Evolutionary conservation across 139 green algal genomes (phyloP), one percentile per base, ranked within the genome.

Genomic region (Diplosphaera chodatii): DNA sequence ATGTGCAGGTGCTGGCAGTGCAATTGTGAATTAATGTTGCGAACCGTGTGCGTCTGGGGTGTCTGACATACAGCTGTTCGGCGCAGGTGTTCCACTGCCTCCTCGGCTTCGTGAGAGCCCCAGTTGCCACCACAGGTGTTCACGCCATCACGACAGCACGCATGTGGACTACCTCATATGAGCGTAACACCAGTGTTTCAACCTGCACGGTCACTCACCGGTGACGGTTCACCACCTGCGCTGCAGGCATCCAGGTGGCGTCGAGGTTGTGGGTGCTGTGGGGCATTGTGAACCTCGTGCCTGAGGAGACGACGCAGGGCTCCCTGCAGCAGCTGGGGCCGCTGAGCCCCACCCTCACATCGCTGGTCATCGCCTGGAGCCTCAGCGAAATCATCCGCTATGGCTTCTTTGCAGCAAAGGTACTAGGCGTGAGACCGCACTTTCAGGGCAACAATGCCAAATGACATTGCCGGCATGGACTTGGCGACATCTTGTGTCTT

Each of bases 371-470:
- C 8, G 91, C 90, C 8, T 98, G 93, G 93, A 80, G 80, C 37
- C n/a, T 90, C 55, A 95, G 77, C 40, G 93, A 98, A 71, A 74
- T 98, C 37, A 89, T 97, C 66, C 84, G 93, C 31, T 98, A 98
- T 78, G 76, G 76, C 48, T 97, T 96, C 75, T 98, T 92, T 76
- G 91, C 89, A 0, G 69, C 90, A 67, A 97, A 97, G 85, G 84
- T 33, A 15, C 59, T 10, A n/a, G n/a, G n/a, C n/a, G n/a, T n/a
- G n/a, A n/a, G n/a, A n/a, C n/a, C n/a, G n/a, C n/a, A n/a, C n/a
- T n/a, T n/a, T n/a, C n/a, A n/a, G n/a, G n/a, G n/a, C n/a, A n/a
- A n/a, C n/a, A n/a, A n/a, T n/a, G n/a, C n/a, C n/a, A n/a, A n/a
- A n/a, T n/a, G n/a, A n/a, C n/a, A n/a, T n/a, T 18, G 8, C 48